Percentiles rank a stretch among this genome's conserved stretches.
These are phyloP conservation scores for Ensete glaucum DNA, from an alignment of 176 grass and related monocot species.

Conservation along the genomic window DNA sequence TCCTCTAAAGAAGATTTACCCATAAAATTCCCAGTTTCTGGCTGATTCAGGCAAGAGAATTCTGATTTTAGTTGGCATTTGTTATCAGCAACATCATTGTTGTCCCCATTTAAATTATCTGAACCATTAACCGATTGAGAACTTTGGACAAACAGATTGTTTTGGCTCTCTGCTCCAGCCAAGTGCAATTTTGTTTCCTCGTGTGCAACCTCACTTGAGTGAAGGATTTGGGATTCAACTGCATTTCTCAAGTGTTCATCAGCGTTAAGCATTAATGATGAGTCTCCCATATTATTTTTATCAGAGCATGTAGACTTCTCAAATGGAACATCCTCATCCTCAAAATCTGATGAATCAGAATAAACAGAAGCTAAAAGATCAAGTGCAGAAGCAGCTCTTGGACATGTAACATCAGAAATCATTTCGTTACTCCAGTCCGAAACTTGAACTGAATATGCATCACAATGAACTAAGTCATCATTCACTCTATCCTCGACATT, in stretches of 20 bases:
- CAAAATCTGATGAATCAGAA: conserved; percentile 48
- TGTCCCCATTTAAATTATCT: conserved; percentile 3
- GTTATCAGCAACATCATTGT: neutral
- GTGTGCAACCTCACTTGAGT: conserved; percentile 17
- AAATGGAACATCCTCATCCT: conserved; percentile 43
- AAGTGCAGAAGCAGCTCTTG: conserved; percentile 47
- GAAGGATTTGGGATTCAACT: conserved; percentile 8
- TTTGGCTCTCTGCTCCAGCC: conserved; percentile 28
- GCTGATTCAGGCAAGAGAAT: neutral
- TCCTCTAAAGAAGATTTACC: neutral
- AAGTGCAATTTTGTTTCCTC: conserved; percentile 23
- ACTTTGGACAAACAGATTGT: conserved; percentile 19
- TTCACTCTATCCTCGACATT: conserved; percentile 19
- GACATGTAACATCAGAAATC: conserved; percentile 30
- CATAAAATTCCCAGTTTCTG: neutral
- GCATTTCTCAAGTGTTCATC: conserved; percentile 17
- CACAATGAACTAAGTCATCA: neutral
- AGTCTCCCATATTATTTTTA: conserved; percentile 29
- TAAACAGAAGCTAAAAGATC: conserved; percentile 90
- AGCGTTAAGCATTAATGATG: conserved; percentile 1
- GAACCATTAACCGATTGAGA: neutral
- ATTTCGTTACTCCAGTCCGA: conserved; percentile 36
- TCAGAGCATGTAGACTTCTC: conserved; percentile 16
- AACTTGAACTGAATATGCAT: conserved; percentile 36
- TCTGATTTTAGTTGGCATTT: neutral